Percentiles rank a stretch among this genome's conserved stretches.
These are phyloP conservation scores for Micromonas commoda DNA, from an alignment of 139 green algal genomes.

Conservation along the genomic window DNA sequence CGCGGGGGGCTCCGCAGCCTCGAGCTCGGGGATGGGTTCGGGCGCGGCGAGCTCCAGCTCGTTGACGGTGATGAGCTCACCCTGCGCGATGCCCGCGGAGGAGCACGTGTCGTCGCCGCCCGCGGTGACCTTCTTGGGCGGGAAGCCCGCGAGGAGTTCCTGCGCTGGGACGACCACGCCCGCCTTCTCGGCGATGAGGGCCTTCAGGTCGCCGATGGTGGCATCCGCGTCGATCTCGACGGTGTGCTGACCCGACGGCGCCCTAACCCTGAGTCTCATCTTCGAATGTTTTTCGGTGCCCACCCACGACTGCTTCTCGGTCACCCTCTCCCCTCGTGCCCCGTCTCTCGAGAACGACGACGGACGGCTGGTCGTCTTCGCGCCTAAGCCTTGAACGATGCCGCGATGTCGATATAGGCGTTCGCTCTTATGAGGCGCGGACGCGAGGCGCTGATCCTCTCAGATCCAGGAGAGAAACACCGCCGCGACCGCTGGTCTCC, in stretches of 20 bases:
- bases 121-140: slow-evolving; percentile 47
- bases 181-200: neutral
- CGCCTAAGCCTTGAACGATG: no score
- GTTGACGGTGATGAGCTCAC: slow-evolving; percentile 55
- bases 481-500: no score
- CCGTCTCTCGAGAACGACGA: no score
- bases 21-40: no score
- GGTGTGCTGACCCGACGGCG: neutral
- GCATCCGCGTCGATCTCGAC: neutral
- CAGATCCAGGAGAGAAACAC: no score
- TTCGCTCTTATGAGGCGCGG: no score
- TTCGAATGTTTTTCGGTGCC: neutral
- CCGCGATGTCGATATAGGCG: no score
- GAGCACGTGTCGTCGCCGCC: neutral
- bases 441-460: no score
- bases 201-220: neutral
- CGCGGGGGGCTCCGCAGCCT: no score
- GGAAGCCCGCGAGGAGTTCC: slow-evolving; percentile 61
- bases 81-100: slow-evolving; percentile 40
- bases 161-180: slow-evolving; percentile 20
- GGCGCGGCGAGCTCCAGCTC: neutral
- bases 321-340: no score
- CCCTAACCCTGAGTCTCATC: neutral
- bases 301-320: no score
- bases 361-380: no score